These are phyloP conservation scores for Mycena belliarum DNA, from an alignment of 768 basidiomycete genomes.

Conservation along the genomic window DNA sequence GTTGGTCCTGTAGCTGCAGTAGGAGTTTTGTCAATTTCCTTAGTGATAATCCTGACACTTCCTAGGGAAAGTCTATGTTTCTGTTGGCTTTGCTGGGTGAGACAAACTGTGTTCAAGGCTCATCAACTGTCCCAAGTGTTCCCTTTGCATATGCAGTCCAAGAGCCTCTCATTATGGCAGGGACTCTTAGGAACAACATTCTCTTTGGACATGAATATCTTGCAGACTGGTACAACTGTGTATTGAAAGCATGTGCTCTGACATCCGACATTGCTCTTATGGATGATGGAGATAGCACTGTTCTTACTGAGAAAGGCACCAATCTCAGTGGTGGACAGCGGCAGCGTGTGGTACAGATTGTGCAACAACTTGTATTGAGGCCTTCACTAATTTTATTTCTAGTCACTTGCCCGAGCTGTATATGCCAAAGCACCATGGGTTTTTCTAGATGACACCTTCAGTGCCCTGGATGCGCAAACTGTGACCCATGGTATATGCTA, in stretches of 20 bases:
- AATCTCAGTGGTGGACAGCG: constrained; percentile 2
- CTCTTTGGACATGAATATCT: constrained; percentile 1
- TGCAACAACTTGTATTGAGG: too few species aligned
- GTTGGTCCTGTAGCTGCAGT: neutral
- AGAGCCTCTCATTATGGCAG: neutral
- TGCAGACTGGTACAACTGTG: neutral
- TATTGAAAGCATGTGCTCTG: neutral
- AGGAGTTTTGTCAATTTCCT: neutral
- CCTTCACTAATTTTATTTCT: too few species aligned
- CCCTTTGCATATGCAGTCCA: neutral
- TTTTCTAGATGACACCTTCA: neutral
- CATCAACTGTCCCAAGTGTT: neutral
- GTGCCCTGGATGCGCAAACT: neutral
- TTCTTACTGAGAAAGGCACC: neutral
- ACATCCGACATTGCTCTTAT: neutral
- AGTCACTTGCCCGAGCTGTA: neutral
- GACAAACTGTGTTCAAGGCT: neutral
- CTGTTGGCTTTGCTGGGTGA: neutral
- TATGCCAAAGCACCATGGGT: neutral
- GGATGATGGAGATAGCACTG: neutral
- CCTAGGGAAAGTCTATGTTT: constrained; percentile 1
- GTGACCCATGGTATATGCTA: neutral
- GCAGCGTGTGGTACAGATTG: neutral
- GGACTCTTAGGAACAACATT: neutral
- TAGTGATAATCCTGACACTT: neutral